Percentiles rank a stretch among this genome's conserved stretches.
Evolutionary conservation across 768 basidiomycete genomes (phyloP).

Genomic region (Hortiboletus campestris): DNA sequence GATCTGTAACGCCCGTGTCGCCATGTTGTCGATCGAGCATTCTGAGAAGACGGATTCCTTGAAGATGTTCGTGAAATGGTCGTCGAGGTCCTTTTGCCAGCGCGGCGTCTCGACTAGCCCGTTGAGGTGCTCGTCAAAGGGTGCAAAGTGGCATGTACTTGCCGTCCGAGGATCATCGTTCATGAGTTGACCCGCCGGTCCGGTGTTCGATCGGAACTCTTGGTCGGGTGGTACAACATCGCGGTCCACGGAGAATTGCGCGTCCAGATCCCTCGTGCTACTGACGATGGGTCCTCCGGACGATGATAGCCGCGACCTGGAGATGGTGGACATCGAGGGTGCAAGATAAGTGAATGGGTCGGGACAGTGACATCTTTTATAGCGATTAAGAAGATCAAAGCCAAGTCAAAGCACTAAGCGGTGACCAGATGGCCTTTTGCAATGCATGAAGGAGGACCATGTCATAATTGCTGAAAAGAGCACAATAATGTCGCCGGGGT

Average conservation of each 20-base stretch:
- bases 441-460: not conserved
- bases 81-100: conserved; percentile 18
- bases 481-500: conserved; percentile 42
- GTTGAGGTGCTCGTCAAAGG: conserved; percentile 7
- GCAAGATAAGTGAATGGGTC: not conserved
- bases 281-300: not conserved
- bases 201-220: not conserved
- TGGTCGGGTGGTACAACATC: not conserved
- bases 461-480: not conserved
- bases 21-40: conserved; percentile 8
- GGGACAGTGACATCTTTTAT: conserved; percentile 7
- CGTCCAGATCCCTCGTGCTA: not conserved
- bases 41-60: conserved; percentile 1
- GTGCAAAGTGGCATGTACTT: conserved; percentile 4
- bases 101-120: not conserved
- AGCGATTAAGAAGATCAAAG: conserved; percentile 2
- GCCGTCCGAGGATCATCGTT: not conserved
- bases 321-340: not conserved
- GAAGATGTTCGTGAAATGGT: conserved; percentile 15
- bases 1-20: conserved; percentile 7
- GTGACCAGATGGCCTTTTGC: too few species aligned
- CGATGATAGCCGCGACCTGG: not conserved
- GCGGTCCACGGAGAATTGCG: not conserved
- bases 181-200: not conserved
- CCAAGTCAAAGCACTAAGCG: not conserved